Conservation (phyloP, 2,329 filamentous ascomycete species). For the Alternaria incomplexa region DNA sequence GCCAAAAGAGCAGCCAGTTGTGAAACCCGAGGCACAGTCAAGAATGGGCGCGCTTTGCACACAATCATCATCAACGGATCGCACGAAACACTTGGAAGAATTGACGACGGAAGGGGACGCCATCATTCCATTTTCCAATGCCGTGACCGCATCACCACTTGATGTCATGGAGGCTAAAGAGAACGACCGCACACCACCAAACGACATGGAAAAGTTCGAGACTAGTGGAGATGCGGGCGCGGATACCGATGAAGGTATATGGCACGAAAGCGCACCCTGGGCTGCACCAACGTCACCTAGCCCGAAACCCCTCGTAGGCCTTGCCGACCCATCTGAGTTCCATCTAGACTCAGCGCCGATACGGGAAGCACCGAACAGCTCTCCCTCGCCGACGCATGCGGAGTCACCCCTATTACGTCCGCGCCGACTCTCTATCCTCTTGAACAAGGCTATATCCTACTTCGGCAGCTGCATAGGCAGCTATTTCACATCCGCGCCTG, state of each 20-base stretch:
- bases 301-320: background rate
- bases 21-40: background rate
- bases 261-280: background rate
- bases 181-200: background rate
- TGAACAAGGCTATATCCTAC: background rate
- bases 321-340: background rate
- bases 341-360: background rate
- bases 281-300: too few species aligned
- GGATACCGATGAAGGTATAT: background rate
- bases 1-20: background rate
- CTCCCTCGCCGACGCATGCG: background rate
- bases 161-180: background rate
- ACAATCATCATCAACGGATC: background rate
- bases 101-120: accelerated
- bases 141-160: background rate
- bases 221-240: background rate
- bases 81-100: accelerated
- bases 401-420: background rate
- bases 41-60: background rate
- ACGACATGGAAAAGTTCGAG: background rate
- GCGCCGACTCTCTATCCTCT: background rate
- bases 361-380: background rate
- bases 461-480: background rate
- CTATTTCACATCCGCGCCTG: background rate
- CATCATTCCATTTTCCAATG: background rate